These are phyloP conservation scores for Penicillium samsonianum DNA, from an alignment of 495 filamentous ascomycete genomes.

Conservation along the genomic window DNA sequence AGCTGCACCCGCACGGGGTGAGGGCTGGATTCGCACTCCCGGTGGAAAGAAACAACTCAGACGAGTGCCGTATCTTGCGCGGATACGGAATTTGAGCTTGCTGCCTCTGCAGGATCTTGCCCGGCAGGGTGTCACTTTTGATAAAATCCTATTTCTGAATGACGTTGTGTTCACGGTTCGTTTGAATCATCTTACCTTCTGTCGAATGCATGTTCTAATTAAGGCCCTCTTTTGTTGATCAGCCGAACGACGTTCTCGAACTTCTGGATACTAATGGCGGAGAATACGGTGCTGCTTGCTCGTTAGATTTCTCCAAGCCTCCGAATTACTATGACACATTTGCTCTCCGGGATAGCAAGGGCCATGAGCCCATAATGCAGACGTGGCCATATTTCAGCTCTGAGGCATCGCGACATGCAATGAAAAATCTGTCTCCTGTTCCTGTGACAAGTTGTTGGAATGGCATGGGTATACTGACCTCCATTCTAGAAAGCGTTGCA, in stretches of 20 bases:
- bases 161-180: slow-evolving; percentile 72
- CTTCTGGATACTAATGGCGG: slow-evolving; percentile 74
- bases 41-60: slow-evolving; percentile 55
- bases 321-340: slow-evolving; percentile 82
- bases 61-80: slow-evolving; percentile 69
- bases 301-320: slow-evolving; percentile 71
- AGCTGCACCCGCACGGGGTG: slow-evolving; percentile 31
- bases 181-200: neutral
- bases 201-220: neutral
- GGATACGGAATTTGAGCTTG: slow-evolving; percentile 59
- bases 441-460: slow-evolving; percentile 84
- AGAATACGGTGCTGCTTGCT: slow-evolving; percentile 77
- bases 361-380: slow-evolving; percentile 60
- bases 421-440: slow-evolving; percentile 57
- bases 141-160: slow-evolving; percentile 72
- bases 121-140: slow-evolving; percentile 54
- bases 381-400: slow-evolving; percentile 81
- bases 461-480: slow-evolving; percentile 57
- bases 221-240: neutral
- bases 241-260: slow-evolving; percentile 63
- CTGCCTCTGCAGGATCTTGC: slow-evolving; percentile 49
- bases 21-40: slow-evolving; percentile 61
- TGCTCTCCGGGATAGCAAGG: slow-evolving; percentile 71
- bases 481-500: neutral
- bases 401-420: slow-evolving; percentile 55